Percentiles rank a stretch among this genome's conserved stretches.
Evolutionary conservation across 108 stramenopile species (phyloP).

Genomic region (Fistulifera pelliculosa): DNA sequence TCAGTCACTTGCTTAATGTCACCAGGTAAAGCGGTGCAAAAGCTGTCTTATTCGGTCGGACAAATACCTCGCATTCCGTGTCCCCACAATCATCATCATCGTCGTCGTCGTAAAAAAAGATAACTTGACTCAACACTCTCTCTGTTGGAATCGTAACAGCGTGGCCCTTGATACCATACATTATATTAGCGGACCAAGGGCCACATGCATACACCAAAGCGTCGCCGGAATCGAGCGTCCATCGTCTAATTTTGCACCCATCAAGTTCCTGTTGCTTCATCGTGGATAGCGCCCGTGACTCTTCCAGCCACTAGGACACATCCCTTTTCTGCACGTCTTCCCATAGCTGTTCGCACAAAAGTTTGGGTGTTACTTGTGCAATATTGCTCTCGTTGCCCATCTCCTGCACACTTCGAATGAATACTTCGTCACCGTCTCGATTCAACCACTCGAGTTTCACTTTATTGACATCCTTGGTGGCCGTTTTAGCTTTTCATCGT

Average conservation of each 20-base stretch:
- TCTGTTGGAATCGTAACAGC: constrained; percentile 32
- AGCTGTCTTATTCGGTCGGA: constrained; percentile 41
- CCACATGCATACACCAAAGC: constrained; percentile 43
- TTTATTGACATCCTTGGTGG: not conserved
- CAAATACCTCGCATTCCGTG: constrained; percentile 57
- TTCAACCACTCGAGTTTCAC: constrained; percentile 39
- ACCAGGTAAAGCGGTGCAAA: constrained; percentile 51
- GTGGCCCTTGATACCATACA: constrained; percentile 49
- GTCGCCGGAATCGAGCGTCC: constrained; percentile 23
- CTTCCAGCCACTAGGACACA: constrained; percentile 18
- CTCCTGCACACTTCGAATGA: constrained; percentile 17
- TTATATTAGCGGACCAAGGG: constrained; percentile 41
- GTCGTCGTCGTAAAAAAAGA: constrained; percentile 27
- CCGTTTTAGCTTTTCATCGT: constrained; percentile 26
- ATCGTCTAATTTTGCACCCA: constrained; percentile 31
- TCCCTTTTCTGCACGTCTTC: constrained; percentile 13
- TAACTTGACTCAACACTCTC: constrained; percentile 29
- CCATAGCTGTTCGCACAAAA: constrained; percentile 37
- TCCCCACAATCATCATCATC: constrained; percentile 12
- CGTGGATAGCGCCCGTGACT: constrained; percentile 18
- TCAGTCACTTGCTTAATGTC: constrained; percentile 25
- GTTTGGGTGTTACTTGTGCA: constrained; percentile 70
- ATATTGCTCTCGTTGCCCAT: constrained; percentile 44
- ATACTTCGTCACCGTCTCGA: constrained; percentile 5
- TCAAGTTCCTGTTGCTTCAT: constrained; percentile 7